Percentiles rank a stretch among this genome's conserved stretches.
Conservation (phyloP, 768 basidiomycete genomes). For the Termitomyces sp. region DNA sequence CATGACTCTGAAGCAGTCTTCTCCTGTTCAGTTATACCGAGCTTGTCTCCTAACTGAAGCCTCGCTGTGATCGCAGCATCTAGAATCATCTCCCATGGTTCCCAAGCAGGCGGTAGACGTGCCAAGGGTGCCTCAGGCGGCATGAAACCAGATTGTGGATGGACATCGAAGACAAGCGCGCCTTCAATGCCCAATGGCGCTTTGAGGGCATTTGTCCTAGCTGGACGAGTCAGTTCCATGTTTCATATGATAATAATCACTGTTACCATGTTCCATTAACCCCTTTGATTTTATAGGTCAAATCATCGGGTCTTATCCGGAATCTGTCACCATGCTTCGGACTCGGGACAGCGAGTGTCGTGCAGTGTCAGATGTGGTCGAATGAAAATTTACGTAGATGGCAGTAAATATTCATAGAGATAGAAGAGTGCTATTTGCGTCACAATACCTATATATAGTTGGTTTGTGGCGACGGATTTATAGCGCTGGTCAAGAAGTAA, state of each 20-base stretch:
- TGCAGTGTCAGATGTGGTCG: too few species aligned
- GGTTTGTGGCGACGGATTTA: too few species aligned
- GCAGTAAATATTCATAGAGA: too few species aligned
- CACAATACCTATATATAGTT: too few species aligned
- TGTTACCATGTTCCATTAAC: not conserved
- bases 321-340: not conserved
- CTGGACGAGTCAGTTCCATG: not conserved
- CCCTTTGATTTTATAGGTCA: not conserved
- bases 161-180: conserved; percentile 13
- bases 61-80: conserved; percentile 13
- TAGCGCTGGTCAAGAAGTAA: too few species aligned
- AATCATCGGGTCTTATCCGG: not conserved
- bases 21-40: conserved; percentile 30
- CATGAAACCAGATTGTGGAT: conserved; percentile 17
- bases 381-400: too few species aligned
- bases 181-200: not conserved
- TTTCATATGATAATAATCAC: not conserved
- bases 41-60: conserved; percentile 52
- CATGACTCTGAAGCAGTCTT: conserved; percentile 37
- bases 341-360: not conserved
- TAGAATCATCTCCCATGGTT: conserved; percentile 15
- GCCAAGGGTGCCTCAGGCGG: conserved; percentile 10
- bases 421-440: too few species aligned
- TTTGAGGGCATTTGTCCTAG: not conserved
- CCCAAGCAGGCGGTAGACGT: conserved; percentile 15